phyloP scores from a whole-genome alignment of 345 rosid species.

The rapeseed (Brassica napus) region DNA sequence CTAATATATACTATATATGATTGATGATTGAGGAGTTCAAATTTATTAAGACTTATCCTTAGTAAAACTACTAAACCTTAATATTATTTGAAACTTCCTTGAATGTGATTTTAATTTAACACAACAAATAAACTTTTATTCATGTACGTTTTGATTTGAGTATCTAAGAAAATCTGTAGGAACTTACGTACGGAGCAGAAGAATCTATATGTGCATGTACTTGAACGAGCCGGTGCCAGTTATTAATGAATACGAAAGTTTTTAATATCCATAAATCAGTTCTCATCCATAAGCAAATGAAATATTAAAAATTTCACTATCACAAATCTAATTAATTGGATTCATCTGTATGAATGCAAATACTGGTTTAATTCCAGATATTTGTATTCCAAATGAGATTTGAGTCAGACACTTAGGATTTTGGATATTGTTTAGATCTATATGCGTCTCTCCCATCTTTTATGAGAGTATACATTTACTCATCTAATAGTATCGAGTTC shows the following conservation, averaged over 20 bases:
- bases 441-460: not conserved
- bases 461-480: not conserved
- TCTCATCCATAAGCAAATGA: conserved; percentile 20
- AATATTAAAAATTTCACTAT: not conserved
- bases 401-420: conserved; percentile 5
- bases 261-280: conserved; percentile 3
- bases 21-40: not conserved
- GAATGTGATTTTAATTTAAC: not conserved
- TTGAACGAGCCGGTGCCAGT: conserved; percentile 38
- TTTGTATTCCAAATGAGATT: conserved; percentile 9
- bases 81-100: not conserved
- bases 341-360: conserved; percentile 30
- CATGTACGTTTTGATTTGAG: not conserved
- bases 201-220: conserved; percentile 39
- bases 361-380: conserved; percentile 10
- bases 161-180: conserved; percentile 21
- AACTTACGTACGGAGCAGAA: conserved; percentile 34
- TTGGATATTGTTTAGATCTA: not conserved
- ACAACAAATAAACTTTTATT: not conserved
- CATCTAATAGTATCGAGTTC: not conserved
- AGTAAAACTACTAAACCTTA: not conserved
- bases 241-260: not conserved
- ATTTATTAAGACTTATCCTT: not conserved
- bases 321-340: conserved; percentile 11
- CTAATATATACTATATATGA: not conserved